Evolutionary conservation across 1,139 yeast species (phyloP).

Genomic region (Nakaseomyces uthaithaninus): DNA sequence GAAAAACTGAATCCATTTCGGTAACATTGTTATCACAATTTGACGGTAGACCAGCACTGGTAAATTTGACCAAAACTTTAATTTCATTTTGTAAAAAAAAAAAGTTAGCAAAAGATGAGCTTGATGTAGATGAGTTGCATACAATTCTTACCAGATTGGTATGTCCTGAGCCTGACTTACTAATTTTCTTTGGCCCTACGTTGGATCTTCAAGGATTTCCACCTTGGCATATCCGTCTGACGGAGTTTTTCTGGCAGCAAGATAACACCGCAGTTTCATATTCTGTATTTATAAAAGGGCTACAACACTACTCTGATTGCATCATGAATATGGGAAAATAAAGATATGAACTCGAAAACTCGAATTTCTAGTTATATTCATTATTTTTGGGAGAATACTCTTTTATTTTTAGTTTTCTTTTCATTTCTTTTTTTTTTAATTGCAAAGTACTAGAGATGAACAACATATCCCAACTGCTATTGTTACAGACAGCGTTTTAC

Average conservation of each 20-base stretch:
- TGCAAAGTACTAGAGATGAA: too few species aligned
- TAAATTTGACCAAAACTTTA: conserved; percentile 80
- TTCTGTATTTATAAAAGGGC: conserved; percentile 76
- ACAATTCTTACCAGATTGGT: conserved; percentile 68
- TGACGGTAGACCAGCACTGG: conserved; percentile 87
- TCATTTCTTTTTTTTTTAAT: too few species aligned
- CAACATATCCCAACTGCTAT: too few species aligned
- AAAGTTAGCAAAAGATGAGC: conserved; percentile 57
- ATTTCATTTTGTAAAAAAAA: conserved; percentile 61
- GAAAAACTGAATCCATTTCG: conserved; percentile 41
- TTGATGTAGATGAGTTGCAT: conserved; percentile 67
- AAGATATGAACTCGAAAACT: too few species aligned
- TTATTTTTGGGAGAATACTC: too few species aligned
- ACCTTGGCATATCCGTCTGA: conserved; percentile 92
- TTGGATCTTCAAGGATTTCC: conserved; percentile 91
- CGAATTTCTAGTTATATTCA: too few species aligned
- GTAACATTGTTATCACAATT: conserved; percentile 60
- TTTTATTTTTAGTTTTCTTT: too few species aligned
- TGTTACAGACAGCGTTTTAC: too few species aligned
- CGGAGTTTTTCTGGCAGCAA: conserved; percentile 86
- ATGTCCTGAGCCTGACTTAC: conserved; percentile 84
- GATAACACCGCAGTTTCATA: conserved; percentile 75
- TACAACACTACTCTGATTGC: conserved; percentile 69
- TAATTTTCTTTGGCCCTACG: conserved; percentile 75
- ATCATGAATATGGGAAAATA: conserved; percentile 81